Percentiles rank a stretch among this genome's conserved stretches.
Conservation (phyloP, 768 basidiomycete species). For the Suillus spraguei region DNA sequence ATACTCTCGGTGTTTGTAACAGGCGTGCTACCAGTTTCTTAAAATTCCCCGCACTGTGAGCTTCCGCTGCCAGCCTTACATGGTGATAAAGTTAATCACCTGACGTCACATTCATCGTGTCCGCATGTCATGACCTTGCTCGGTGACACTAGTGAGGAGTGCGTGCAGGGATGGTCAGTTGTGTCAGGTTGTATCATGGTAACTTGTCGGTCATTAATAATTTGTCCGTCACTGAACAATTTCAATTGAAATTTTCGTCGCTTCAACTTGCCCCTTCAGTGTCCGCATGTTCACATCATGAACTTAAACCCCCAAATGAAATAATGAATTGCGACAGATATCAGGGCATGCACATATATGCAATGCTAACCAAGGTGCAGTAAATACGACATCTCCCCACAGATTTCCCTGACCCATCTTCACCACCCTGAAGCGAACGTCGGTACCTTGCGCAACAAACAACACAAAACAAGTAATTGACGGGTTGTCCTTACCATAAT, state of each 20-base stretch:
- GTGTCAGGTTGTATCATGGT: too few species aligned
- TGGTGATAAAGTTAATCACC: not conserved
- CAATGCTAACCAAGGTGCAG: not conserved
- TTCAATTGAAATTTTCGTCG: not conserved
- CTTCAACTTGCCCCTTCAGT: not conserved
- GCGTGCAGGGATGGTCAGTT: too few species aligned
- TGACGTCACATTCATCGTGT: not conserved
- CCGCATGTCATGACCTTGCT: not conserved
- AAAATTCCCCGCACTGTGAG: not conserved
- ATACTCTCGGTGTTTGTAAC: not conserved
- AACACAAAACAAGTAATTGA: constrained; percentile 71
- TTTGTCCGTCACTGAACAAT: not conserved
- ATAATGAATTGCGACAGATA: not conserved
- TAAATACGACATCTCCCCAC: not conserved
- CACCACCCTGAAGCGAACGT: constrained; percentile 72
- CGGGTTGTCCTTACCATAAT: constrained; percentile 71
- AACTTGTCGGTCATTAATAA: not conserved
- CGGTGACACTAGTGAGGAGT: too few species aligned
- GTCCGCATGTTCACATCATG: not conserved
- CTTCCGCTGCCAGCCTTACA: not conserved
- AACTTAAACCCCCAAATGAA: not conserved
- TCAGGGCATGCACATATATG: not conserved
- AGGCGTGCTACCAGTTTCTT: not conserved
- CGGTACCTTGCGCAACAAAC: constrained; percentile 68
- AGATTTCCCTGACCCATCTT: constrained; percentile 40